phyloP scores from a whole-genome alignment of 495 filamentous ascomycete genomes.

The Penicillium longicatenatum region DNA sequence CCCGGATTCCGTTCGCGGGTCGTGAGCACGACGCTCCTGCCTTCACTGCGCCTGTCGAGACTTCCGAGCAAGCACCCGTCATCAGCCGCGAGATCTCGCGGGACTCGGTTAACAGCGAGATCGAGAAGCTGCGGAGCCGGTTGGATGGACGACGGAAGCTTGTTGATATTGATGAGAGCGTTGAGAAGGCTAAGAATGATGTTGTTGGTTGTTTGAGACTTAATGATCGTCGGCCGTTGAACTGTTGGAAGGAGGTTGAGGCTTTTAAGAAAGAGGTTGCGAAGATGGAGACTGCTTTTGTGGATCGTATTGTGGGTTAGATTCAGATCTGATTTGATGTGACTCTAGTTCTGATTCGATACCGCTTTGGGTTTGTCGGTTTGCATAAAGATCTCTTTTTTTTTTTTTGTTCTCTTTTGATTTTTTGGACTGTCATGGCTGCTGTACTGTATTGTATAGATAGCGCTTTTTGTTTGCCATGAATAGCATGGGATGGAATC shows the following conservation, averaged over 20 bases:
- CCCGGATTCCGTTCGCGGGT: constrained; percentile 49
- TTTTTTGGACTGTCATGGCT: constrained; percentile 18
- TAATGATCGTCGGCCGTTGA: constrained; percentile 86
- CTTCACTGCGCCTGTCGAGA: constrained; percentile 18
- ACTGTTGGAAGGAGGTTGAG: constrained; percentile 96
- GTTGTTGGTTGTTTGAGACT: constrained; percentile 81
- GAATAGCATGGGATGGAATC: constrained; percentile 16
- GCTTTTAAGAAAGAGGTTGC: constrained; percentile 85
- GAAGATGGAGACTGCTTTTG: constrained; percentile 79
- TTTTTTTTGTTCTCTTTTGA: constrained; percentile 10
- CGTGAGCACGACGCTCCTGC: constrained; percentile 37
- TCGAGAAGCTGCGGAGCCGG: constrained; percentile 71
- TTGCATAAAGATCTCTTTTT: constrained; percentile 14
- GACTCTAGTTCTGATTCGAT: background rate
- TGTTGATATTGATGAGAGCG: constrained; percentile 60
- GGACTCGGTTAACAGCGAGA: constrained; percentile 62
- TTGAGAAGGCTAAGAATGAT: constrained; percentile 72
- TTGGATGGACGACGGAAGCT: constrained; percentile 76
- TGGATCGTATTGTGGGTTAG: constrained; percentile 75
- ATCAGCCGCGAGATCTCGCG: constrained; percentile 50
- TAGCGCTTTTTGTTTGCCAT: constrained; percentile 22
- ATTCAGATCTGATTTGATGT: constrained; percentile 6
- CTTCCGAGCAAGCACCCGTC: constrained; percentile 19
- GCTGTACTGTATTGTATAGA: constrained; percentile 39
- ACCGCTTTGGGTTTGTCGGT: constrained; percentile 15